Percentiles rank a stretch among this genome's conserved stretches.
phyloP scores from a whole-genome alignment of 495 filamentous ascomycete species.

The Neurospora pannonica region DNA sequence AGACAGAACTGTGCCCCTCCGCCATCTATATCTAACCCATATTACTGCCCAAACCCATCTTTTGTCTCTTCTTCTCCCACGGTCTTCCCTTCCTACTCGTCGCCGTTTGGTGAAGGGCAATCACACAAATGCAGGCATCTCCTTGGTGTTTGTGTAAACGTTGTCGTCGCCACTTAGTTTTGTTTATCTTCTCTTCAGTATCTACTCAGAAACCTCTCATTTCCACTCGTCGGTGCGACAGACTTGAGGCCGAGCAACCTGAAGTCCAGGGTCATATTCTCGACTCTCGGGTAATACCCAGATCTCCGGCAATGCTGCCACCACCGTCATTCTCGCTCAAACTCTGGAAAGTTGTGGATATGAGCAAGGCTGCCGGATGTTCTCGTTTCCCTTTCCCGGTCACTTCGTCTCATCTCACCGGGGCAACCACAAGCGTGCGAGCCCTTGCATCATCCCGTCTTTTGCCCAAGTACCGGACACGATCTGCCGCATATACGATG shows the following conservation, averaged over 20 bases:
- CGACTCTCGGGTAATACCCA: background rate
- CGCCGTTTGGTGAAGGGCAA: background rate
- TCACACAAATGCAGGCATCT: background rate
- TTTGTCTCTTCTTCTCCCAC: background rate
- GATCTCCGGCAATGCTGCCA: background rate
- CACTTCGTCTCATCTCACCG: background rate
- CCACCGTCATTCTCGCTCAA: background rate
- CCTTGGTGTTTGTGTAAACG: background rate
- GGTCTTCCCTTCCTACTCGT: background rate
- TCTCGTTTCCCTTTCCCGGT: background rate
- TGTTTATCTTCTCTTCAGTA: background rate
- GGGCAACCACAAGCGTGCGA: background rate
- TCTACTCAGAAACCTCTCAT: background rate
- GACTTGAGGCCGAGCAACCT: background rate
- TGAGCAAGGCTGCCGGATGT: background rate
- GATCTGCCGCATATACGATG: background rate
- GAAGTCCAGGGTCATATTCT: background rate
- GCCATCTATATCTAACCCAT: background rate
- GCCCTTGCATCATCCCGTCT: background rate
- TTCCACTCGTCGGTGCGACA: background rate
- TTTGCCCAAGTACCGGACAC: background rate
- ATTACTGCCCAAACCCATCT: background rate
- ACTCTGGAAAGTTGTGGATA: background rate
- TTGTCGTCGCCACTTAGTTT: background rate
- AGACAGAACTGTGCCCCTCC: background rate